Evolutionary conservation across 2,329 filamentous ascomycete genomes (phyloP).

Genomic region (Colletotrichum chlorophyti): DNA sequence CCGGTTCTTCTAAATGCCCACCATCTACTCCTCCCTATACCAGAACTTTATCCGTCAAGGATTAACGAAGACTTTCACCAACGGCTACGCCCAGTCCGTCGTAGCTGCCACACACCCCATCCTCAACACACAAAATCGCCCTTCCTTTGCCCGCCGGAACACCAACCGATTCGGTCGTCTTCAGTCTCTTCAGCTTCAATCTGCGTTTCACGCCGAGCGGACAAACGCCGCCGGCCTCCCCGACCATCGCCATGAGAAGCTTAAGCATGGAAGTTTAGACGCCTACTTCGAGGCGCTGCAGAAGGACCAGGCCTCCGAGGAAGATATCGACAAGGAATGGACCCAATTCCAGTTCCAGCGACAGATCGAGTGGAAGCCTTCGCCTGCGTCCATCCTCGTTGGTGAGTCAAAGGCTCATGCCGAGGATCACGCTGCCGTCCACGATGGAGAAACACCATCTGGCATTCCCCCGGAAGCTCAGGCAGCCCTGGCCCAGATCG

Average conservation of each 20-base stretch:
- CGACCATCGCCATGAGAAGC: constrained; percentile 63
- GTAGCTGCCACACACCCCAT: constrained; percentile 88
- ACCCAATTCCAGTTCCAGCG: constrained; percentile 89
- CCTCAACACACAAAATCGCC: constrained; percentile 75
- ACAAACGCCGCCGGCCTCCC: constrained; percentile 57
- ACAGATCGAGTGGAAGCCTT: constrained; percentile 86
- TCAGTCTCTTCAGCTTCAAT: constrained; percentile 71
- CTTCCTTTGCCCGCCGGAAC: constrained; percentile 66
- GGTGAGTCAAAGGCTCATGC: constrained; percentile 64
- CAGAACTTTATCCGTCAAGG: constrained; percentile 93
- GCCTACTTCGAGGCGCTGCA: constrained; percentile 93
- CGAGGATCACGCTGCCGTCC: constrained; percentile 36
- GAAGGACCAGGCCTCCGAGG: constrained; percentile 64
- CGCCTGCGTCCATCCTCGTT: constrained; percentile 61
- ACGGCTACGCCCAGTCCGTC: constrained; percentile 97
- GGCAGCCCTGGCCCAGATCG: constrained; percentile 78
- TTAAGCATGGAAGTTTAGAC: constrained; percentile 73
- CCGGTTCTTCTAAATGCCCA: constrained; percentile 88
- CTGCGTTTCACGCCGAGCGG: constrained; percentile 71
- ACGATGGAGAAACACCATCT: constrained; percentile 40
- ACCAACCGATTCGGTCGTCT: constrained; percentile 62
- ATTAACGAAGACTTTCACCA: constrained; percentile 95
- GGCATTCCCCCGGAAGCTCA: constrained; percentile 54
- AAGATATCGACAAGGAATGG: constrained; percentile 80
- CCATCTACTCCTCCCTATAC: constrained; percentile 72